These are phyloP conservation scores for Leishmania aethiopica DNA, from an alignment of 208 protist species.

Conservation along the genomic window DNA sequence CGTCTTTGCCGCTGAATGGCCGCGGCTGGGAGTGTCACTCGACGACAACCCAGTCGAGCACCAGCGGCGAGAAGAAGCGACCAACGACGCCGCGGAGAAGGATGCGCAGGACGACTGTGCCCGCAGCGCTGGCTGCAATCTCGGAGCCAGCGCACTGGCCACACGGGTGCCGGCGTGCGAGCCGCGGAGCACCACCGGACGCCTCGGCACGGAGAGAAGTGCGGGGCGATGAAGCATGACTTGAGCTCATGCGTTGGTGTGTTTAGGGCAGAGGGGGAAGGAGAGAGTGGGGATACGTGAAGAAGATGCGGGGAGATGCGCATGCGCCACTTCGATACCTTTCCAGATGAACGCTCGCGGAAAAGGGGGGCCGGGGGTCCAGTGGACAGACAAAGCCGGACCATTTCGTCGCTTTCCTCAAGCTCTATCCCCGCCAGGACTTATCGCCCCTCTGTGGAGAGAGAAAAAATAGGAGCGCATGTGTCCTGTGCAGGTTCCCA, in stretches of 20 bases:
- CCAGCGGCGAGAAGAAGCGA: background rate
- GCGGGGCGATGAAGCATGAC: constrained; percentile 9
- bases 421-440: background rate
- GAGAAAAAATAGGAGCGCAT: background rate
- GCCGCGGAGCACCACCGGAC: background rate
- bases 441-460: background rate
- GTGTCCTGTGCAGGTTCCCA: background rate
- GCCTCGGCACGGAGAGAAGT: background rate
- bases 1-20: background rate
- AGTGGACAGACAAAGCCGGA: background rate
- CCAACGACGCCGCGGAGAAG: background rate
- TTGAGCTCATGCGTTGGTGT: background rate
- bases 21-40: background rate
- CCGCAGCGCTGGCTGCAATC: background rate
- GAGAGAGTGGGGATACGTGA: background rate
- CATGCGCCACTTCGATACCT: background rate
- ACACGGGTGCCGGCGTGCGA: background rate
- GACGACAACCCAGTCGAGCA: background rate
- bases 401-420: background rate
- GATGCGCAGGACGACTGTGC: background rate
- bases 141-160: background rate
- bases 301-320: background rate
- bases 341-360: background rate
- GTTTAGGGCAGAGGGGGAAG: background rate
- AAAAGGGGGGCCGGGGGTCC: background rate